These are phyloP conservation scores for Cunninghamia lanceolata DNA, from an alignment of 75 land plant species.

Conservation along the genomic window DNA sequence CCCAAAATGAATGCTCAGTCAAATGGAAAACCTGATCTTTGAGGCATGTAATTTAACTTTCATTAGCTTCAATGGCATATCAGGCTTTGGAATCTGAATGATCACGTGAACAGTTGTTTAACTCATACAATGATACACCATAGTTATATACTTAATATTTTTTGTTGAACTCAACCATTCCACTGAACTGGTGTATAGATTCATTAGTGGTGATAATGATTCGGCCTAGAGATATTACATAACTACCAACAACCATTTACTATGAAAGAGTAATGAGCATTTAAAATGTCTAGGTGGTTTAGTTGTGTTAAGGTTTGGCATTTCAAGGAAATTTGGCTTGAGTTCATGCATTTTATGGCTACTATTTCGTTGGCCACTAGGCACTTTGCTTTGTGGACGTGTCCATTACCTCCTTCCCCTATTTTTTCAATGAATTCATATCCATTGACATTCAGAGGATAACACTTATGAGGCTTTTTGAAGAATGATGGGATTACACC, in stretches of 20 bases:
- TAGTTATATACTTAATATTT: no score
- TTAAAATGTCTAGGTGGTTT: slow-evolving; percentile 81
- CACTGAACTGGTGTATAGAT: no score
- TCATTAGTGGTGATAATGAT: no score
- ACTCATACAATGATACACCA: no score
- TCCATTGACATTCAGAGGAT: slow-evolving; percentile 37
- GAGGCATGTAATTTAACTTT: no score
- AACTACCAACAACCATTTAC: slow-evolving; percentile 78
- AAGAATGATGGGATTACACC: neutral
- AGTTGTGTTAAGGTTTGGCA: slow-evolving; percentile 68
- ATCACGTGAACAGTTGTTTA: no score
- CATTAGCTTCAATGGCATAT: no score
- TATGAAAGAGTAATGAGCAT: slow-evolving; percentile 80
- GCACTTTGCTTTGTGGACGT: slow-evolving; percentile 71
- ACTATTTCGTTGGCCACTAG: slow-evolving; percentile 47
- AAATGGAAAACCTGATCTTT: no score
- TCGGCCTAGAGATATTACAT: slow-evolving; percentile 92
- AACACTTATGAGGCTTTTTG: neutral
- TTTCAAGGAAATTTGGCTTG: slow-evolving; percentile 56
- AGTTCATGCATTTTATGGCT: slow-evolving; percentile 70
- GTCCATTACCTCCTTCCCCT: slow-evolving; percentile 72
- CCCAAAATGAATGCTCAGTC: no score
- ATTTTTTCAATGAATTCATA: slow-evolving; percentile 64
- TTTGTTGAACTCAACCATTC: no score
- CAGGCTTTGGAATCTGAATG: no score